Base-by-base conservation (phyloP, 1,284 basidiomycete genomes). In the Boletus mariae region DNA sequence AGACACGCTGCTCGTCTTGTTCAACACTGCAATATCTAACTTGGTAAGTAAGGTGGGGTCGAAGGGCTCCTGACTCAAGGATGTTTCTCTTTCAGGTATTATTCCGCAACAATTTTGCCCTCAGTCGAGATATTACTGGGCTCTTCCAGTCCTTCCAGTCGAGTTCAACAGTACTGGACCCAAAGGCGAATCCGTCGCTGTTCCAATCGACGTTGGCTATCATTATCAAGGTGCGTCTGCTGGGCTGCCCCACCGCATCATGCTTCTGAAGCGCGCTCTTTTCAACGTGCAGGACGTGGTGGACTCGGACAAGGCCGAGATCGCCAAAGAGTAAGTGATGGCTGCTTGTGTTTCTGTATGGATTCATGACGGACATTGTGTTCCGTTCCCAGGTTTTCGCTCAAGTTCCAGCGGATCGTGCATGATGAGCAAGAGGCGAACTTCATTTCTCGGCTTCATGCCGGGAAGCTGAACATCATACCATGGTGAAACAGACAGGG, bases 131-230 rank as follows among this genome's bases (percentile, higher is more conserved):
- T 57, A 82, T 85, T 32, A 73, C 77, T 5, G 80, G 77, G 1
- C 72, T 84, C 1, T 85, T 85, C 57, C 78, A 82, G 54, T 83
- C 83, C 0, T 85, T 85, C 69, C 83, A 85, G 58, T 80, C 81
- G 0, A 83, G 82, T 8, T 77, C 82, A 0, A 75, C 77, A 0
- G 74, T 85, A 7, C 66, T 85, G 2, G 80, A 85, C 57, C 83
- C 83, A 1, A 71, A 73, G 7, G 70, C 78, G 0, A 85, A 85
- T 60, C 81, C 80, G 0, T 72, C 74, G 2, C 65, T 85, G 1
- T 85, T 85, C 69, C 77, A 78, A 54, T 84, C 81, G 0, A 80
- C 74, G 0, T 64, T 86, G 13, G 77, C 75, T 2, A 82, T 85
- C 52, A 82, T 85, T 45, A 84, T 85, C 64, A 85, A 84, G 73